Percentiles rank a stretch among this genome's conserved stretches.
phyloP scores from a whole-genome alignment of 768 basidiomycete genomes.

The Termitomyces sp. region DNA sequence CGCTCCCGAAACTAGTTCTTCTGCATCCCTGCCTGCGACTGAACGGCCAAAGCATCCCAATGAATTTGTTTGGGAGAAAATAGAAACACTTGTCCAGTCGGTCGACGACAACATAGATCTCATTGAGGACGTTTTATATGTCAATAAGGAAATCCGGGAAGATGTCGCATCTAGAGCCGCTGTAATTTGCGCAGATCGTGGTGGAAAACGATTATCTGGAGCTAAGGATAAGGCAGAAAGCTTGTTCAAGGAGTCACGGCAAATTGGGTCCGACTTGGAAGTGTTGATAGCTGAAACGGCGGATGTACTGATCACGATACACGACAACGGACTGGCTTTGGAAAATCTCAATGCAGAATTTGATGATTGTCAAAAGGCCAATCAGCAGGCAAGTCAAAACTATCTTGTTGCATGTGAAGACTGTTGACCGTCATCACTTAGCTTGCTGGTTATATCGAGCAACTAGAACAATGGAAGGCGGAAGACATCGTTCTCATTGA shows the following conservation, averaged over 20 bases:
- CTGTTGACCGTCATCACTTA: background rate
- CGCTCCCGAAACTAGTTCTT: background rate
- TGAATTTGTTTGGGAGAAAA: constrained; percentile 6
- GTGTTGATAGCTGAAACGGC: background rate
- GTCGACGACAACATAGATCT: constrained; percentile 1
- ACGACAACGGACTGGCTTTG: background rate
- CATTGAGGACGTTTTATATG: constrained; percentile 7
- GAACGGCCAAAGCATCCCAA: constrained; percentile 8
- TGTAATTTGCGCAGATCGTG: background rate
- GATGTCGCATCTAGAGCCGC: constrained; percentile 4
- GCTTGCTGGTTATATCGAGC: constrained; percentile 7
- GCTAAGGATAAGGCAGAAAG: background rate
- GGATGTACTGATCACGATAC: background rate
- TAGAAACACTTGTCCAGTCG: constrained; percentile 1
- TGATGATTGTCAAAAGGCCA: background rate
- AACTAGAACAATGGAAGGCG: constrained; percentile 14
- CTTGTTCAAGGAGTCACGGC: background rate
- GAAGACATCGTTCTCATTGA: constrained; percentile 17
- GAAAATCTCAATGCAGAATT: constrained; percentile 5
- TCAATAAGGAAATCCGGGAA: background rate
- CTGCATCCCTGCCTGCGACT: background rate
- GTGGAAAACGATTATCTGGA: background rate
- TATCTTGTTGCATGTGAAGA: background rate
- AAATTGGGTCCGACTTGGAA: constrained; percentile 1
- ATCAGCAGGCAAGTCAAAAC: background rate